phyloP scores from a whole-genome alignment of 306 rosid genomes.

The Quercus glauca region DNA sequence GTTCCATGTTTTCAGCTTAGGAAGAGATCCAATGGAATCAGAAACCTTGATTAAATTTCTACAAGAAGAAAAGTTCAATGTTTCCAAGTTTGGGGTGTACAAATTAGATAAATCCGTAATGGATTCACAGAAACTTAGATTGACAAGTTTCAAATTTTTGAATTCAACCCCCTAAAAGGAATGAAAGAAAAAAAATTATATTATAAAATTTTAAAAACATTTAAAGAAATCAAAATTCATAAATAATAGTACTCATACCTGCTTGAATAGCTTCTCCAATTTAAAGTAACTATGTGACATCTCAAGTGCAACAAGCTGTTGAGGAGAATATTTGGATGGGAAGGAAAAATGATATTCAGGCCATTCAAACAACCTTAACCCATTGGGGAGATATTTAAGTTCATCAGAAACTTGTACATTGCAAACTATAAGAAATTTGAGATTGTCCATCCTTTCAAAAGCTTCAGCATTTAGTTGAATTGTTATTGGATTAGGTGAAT shows the following conservation, averaged over 20 bases:
- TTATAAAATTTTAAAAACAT: background rate
- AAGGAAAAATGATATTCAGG: too few species aligned
- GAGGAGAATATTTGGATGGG: too few species aligned
- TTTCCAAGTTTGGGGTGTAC: conserved; percentile 6
- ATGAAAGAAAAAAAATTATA: too few species aligned
- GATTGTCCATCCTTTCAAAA: conserved; percentile 16
- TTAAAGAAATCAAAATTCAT: background rate
- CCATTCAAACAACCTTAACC: too few species aligned
- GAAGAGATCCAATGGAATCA: conserved; percentile 12
- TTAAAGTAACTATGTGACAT: too few species aligned
- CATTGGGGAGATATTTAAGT: too few species aligned
- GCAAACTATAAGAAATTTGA: conserved; percentile 1
- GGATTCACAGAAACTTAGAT: conserved; percentile 1
- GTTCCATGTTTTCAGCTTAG: background rate
- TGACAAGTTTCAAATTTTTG: background rate
- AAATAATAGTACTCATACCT: background rate
- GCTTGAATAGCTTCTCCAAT: too few species aligned
- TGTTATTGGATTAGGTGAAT: too few species aligned
- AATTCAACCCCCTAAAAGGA: background rate
- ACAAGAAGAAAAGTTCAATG: background rate
- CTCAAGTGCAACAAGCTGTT: too few species aligned
- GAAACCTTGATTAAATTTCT: conserved; percentile 1
- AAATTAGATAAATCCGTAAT: conserved; percentile 3
- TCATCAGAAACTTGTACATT: background rate
- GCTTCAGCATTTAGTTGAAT: background rate